Evolutionary conservation across 106 monocot species (phyloP).

Genomic region (Dendrobium huoshanense): DNA sequence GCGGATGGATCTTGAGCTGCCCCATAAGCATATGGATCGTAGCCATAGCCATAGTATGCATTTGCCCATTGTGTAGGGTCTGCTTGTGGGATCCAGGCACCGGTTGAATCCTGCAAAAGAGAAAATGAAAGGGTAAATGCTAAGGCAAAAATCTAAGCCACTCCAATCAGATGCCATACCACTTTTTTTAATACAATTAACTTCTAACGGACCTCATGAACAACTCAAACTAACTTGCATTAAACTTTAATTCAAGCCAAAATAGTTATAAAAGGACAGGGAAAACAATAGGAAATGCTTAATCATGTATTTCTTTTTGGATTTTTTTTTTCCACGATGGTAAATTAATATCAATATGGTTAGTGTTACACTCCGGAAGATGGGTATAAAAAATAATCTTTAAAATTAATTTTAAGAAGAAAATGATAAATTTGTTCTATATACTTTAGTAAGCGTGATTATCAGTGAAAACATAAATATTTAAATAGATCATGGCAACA

Average conservation of each 20-base stretch:
- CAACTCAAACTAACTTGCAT: neutral
- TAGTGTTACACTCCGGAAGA: neutral
- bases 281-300: neutral
- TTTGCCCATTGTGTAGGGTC: slow-evolving; percentile 83
- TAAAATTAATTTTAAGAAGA: neutral
- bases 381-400: neutral
- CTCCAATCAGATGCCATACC: neutral
- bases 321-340: too few species aligned
- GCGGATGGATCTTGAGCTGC: slow-evolving; percentile 74
- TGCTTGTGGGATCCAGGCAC: slow-evolving; percentile 58
- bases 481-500: too few species aligned
- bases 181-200: neutral
- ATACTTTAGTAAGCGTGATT: neutral
- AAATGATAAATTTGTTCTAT: neutral
- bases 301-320: neutral
- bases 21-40: slow-evolving; percentile 89
- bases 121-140: neutral
- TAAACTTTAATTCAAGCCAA: neutral
- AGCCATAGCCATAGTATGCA: slow-evolving; percentile 88
- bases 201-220: neutral
- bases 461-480: neutral
- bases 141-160: neutral
- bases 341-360: too few species aligned
- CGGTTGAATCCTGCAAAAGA: slow-evolving; percentile 45
- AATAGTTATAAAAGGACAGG: neutral